phyloP scores from a whole-genome alignment of 31 red algal species.

The Asparagopsis taxiformis region DNA sequence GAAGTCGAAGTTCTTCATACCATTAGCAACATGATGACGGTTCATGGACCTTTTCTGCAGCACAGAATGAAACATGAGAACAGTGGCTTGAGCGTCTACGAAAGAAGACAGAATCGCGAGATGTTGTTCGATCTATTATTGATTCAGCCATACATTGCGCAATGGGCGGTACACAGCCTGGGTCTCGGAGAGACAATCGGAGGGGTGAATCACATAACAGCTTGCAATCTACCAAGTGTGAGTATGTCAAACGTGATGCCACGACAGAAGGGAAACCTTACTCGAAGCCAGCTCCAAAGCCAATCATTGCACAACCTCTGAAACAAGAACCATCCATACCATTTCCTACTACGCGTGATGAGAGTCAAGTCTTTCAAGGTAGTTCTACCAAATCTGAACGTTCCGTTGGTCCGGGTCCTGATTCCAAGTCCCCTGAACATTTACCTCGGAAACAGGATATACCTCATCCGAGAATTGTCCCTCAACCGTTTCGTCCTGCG shows the following conservation, averaged over 20 bases:
- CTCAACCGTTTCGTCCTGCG: neutral
- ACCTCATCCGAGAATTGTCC: neutral
- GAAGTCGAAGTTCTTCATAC: conserved; percentile 8
- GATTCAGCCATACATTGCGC: conserved; percentile 46
- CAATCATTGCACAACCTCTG: neutral
- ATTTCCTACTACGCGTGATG: too few relatives aligned
- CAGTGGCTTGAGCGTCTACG: conserved; percentile 58
- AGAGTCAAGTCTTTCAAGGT: too few relatives aligned
- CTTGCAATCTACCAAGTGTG: conserved; percentile 6
- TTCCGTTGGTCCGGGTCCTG: too few relatives aligned
- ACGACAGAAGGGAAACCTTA: neutral
- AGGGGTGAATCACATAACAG: conserved; percentile 1
- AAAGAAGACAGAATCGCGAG: conserved; percentile 43
- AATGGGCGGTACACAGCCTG: conserved; percentile 22
- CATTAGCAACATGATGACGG: conserved; percentile 37
- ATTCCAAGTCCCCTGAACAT: too few relatives aligned
- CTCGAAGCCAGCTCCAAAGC: neutral
- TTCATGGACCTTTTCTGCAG: too few relatives aligned
- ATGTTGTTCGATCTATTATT: conserved; percentile 47
- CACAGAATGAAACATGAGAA: conserved; percentile 44
- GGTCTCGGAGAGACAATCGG: neutral
- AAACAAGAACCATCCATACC: too few relatives aligned
- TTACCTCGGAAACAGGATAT: too few relatives aligned
- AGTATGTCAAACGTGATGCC: neutral
- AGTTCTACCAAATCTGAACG: too few relatives aligned